Evolutionary conservation across 257 asterid species (phyloP).

Genomic region (Plantago elongata): DNA sequence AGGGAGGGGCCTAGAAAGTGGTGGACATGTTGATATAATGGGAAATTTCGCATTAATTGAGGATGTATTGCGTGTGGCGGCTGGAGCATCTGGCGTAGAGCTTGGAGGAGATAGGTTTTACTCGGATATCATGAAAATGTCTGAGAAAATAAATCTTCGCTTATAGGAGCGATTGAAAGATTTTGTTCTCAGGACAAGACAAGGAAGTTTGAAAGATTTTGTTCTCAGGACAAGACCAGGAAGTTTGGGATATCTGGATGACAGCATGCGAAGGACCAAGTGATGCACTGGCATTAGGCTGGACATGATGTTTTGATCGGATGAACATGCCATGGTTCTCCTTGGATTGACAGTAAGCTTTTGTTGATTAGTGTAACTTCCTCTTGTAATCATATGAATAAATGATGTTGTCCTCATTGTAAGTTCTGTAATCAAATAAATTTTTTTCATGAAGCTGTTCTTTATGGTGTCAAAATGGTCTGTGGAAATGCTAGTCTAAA

Average conservation of each 20-base stretch:
- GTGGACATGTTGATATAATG: conserved; percentile 83
- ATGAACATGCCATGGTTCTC: conserved; percentile 1
- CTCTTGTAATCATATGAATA: conserved; percentile 16
- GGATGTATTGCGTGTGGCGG: conserved; percentile 67
- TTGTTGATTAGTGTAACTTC: conserved; percentile 14
- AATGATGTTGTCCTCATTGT: background rate
- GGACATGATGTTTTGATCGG: background rate
- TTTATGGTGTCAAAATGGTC: too few species aligned
- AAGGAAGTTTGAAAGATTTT: background rate
- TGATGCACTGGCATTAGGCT: conserved; percentile 6
- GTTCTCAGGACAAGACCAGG: background rate
- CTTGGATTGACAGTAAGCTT: conserved; percentile 12
- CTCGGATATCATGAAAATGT: conserved; percentile 69
- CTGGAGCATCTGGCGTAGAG: conserved; percentile 60
- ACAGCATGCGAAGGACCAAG: background rate
- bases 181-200: conserved; percentile 7
- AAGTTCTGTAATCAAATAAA: too few species aligned
- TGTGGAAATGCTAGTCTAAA: too few species aligned
- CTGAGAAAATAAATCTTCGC: conserved; percentile 42
- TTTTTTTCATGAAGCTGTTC: too few species aligned
- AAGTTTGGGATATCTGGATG: background rate
- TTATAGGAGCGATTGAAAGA: conserved; percentile 25
- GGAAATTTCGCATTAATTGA: conserved; percentile 77
- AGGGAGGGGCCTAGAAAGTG: conserved; percentile 80
- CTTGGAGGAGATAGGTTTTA: conserved; percentile 58